Evolutionary conservation across 2,329 filamentous ascomycete genomes (phyloP).

Genomic region (Beauveria sp.): DNA sequence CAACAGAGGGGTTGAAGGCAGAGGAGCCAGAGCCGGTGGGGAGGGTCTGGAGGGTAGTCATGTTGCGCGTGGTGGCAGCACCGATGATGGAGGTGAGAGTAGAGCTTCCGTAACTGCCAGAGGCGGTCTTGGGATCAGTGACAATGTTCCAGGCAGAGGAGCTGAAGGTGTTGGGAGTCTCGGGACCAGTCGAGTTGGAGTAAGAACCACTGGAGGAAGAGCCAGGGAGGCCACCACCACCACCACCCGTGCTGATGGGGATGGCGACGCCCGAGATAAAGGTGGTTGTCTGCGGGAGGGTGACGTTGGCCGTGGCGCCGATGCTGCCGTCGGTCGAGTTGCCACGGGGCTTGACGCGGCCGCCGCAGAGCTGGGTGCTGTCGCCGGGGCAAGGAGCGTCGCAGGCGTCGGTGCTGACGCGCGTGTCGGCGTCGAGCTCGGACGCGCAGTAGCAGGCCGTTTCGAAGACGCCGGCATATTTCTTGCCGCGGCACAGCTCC

Average conservation of each 20-base stretch:
- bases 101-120: neutral
- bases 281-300: neutral
- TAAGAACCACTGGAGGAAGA: no score
- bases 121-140: neutral
- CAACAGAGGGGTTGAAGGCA: neutral
- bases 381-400: constrained; percentile 35
- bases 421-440: constrained; percentile 31
- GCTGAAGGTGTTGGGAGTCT: neutral
- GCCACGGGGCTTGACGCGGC: constrained; percentile 17
- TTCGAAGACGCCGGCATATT: constrained; percentile 33
- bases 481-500: constrained; percentile 25
- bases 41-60: no score
- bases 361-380: constrained; percentile 31
- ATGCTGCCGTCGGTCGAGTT: neutral
- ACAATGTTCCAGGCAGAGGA: neutral
- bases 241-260: no score
- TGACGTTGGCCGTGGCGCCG: constrained; percentile 2
- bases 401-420: constrained; percentile 28
- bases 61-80: no score
- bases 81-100: no score
- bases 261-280: neutral
- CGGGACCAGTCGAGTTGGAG: neutral
- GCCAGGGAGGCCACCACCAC: no score
- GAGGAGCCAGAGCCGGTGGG: neutral
- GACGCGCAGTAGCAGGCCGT: constrained; percentile 40